Evolutionary conservation across 1,284 basidiomycete species (phyloP), one percentile per base, ranked within the genome.

Genomic region (Pseudozyma thailandica): DNA sequence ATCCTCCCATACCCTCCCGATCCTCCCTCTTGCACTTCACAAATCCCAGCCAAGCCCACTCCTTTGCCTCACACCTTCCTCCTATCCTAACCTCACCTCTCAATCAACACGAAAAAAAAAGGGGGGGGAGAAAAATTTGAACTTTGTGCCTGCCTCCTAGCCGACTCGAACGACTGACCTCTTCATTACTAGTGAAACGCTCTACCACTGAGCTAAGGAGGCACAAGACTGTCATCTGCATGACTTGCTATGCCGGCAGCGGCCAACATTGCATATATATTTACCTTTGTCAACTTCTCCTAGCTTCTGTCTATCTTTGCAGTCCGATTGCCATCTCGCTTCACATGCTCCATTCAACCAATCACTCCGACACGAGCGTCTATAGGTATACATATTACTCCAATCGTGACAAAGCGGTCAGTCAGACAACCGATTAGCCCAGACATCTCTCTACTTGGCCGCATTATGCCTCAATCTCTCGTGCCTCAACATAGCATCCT

Each of bases 401-500:
- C 44, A 45, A 39, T 59, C 51, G 49, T 59, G 52, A 49, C 47
- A 44, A 52, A 45, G 45, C 33, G 57, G 42, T 44, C 42, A 44
- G 42, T 44, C n/a, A n/a, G n/a, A n/a, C n/a, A n/a, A n/a, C n/a
- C n/a, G n/a, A n/a, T n/a, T n/a, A n/a, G n/a, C n/a, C n/a, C n/a
- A 31, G 15, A 31, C 30, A 31, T 35, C 8, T n/a, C 33, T 30
- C 33, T 44, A 71, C 54, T 72, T 72, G 46, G 50, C 58, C 23
- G 62, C 62, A 46, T 65, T 65, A 28, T 78, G 76, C 4, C 76
- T 46, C 21, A 78, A 55, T 20, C 76, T 47, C 44, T 78, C 76
- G 45, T 81, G 79, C 16, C 79, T 65, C 21, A 80, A 65, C 75
- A 81, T 71, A 6, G 79, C 79, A 39, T 81, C 79, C 42, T 81